phyloP scores from a whole-genome alignment of 192 early-diverging fungal species.

The Spizellomyces punctatus region DNA sequence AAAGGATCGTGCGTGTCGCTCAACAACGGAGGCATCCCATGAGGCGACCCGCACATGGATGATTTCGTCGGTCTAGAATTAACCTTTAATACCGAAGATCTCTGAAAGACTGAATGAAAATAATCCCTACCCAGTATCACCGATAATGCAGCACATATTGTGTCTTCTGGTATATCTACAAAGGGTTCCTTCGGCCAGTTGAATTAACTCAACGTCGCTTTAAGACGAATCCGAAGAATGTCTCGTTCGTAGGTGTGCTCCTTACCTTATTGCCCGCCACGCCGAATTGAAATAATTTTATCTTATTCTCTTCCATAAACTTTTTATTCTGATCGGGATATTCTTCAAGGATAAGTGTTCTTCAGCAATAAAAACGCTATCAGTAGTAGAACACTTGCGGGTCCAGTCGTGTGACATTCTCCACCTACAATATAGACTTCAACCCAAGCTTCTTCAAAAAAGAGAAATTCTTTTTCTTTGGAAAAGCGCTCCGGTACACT shows the following conservation, averaged over 20 bases:
- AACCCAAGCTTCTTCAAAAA: conserved; percentile 90
- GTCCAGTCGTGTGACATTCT: not conserved
- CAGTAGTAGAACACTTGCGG: not conserved
- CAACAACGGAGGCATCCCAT: not conserved
- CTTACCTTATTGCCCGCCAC: conserved; percentile 94
- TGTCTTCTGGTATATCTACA: conserved; percentile 58
- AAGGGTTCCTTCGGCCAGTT: conserved; percentile 47
- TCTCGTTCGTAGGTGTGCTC: not conserved
- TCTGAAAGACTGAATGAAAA: not conserved
- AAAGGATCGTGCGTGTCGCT: not conserved
- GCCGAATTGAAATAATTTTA: conserved; percentile 91
- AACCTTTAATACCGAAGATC: not conserved
- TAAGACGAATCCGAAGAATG: not conserved
- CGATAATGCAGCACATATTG: conserved; percentile 52
- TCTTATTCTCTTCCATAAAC: conserved; percentile 86
- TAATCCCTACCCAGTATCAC: conserved; percentile 44
- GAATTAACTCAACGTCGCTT: not conserved
- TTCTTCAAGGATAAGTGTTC: conserved; percentile 94
- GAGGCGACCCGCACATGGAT: conserved; percentile 39
- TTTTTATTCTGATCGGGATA: conserved; percentile 93
- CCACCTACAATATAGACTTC: conserved; percentile 84
- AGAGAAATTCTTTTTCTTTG: conserved; percentile 92
- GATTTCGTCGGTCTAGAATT: conserved; percentile 45
- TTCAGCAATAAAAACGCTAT: conserved; percentile 19
- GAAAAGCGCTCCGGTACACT: conserved; percentile 94